Evolutionary conservation across 2,329 filamentous ascomycete genomes (phyloP), one percentile per base, ranked within the genome.

Genomic region (Neoascochyta sp.): DNA sequence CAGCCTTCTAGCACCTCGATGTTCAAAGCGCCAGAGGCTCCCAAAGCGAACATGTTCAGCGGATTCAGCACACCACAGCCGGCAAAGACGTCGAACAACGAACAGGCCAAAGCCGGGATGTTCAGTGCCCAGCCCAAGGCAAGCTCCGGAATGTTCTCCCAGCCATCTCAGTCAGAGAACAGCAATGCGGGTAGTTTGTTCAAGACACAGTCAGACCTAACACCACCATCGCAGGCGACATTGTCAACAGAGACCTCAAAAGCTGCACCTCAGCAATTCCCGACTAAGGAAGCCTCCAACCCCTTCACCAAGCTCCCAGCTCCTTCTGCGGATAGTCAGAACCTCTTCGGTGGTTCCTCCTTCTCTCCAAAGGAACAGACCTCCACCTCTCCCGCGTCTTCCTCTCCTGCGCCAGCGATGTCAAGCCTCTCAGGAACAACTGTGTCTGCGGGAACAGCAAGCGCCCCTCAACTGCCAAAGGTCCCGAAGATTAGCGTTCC

Each of bases 401-500:
- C 24, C 15, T 29, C 32, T 22, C 25, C 43, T 17, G 27, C 33
- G 27, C n/a, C 38, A 16, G 22, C 43, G 13, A 41, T 46, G 26
- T 29, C 45, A 13, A 41, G 32, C 11, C 22, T 45, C 4, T 42
- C 43, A 17, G 36, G 35, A 7, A 12, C 38, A 11, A 23, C 17
- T 11, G 22, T 31, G 6, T 28, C 35, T 5, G 13, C 18, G 2
- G 27, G 38, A 24, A 24, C 34, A 9, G 16, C 37, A 7, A 36
- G 36, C 7, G 16, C 39, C 8, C 24, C 36, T 7, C 39, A 52
- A 7, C 22, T 45, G 22, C 47, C 52, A 8, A 53, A 41, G 20
- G 38, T 59, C 19, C 43, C 47, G 8, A 59, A 47, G 28, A 46
- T 45, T 3, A 43, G 43, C 16, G 45, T 54, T 12, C 52, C 52